A percentile compares a stretch with the other conserved stretches of the same genome.
Conservation (phyloP, 1,139 yeast species). For the Scheffersomyces parashehatae region DNA sequence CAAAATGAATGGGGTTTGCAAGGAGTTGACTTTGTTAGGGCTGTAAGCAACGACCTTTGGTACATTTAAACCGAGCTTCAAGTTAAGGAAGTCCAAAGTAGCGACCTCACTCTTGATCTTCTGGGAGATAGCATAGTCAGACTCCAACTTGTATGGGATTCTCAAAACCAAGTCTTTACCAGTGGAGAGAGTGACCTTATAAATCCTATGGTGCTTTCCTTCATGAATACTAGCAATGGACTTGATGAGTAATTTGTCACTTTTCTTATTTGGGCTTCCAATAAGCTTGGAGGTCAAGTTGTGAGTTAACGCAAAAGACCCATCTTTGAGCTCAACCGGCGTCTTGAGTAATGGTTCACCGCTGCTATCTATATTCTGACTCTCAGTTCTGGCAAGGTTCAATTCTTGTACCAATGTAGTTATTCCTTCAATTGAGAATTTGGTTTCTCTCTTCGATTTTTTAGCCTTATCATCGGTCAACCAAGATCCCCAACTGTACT, state of each 20-base stretch:
- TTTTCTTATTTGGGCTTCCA: slow-evolving; percentile 30
- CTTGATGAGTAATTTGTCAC: slow-evolving; percentile 53
- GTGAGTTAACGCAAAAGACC: slow-evolving; percentile 44
- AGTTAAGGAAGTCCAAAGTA: slow-evolving; percentile 74
- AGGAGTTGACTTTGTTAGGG: slow-evolving; percentile 56
- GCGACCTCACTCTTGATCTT: slow-evolving; percentile 91
- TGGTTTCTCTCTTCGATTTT: slow-evolving; percentile 75
- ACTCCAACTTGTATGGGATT: slow-evolving; percentile 77
- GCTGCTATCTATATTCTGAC: slow-evolving; percentile 22
- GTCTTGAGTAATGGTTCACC: slow-evolving; percentile 20
- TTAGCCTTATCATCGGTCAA: slow-evolving; percentile 72
- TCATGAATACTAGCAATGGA: slow-evolving; percentile 86
- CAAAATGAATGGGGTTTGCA: slow-evolving; percentile 74
- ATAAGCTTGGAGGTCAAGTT: slow-evolving; percentile 43
- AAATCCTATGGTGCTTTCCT: slow-evolving; percentile 90
- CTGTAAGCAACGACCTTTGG: slow-evolving; percentile 81
- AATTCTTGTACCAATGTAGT: slow-evolving; percentile 48
- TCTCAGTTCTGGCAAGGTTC: slow-evolving; percentile 24
- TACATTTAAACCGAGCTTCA: slow-evolving; percentile 55
- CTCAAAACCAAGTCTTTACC: slow-evolving; percentile 70
- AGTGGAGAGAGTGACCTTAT: slow-evolving; percentile 64
- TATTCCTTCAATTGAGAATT: slow-evolving; percentile 79
- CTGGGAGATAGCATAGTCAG: slow-evolving; percentile 60
- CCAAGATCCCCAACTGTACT: slow-evolving; percentile 97
- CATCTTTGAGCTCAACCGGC: slow-evolving; percentile 44